phyloP scores from a whole-genome alignment of 805 yeast genomes.

The Wickerhamomyces chaumierensis region DNA sequence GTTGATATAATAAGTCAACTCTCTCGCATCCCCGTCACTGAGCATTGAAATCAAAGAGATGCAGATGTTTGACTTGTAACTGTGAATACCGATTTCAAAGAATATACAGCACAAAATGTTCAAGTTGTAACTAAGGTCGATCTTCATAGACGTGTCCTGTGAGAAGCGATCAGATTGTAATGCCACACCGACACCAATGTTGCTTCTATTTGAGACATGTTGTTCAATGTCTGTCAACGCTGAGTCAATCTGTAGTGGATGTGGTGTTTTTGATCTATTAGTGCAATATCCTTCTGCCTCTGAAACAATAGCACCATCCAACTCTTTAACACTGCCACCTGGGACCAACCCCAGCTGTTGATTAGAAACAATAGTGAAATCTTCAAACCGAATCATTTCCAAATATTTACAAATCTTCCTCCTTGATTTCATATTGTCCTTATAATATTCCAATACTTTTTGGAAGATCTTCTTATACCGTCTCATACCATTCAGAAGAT shows the following conservation, averaged over 20 bases:
- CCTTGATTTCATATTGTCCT: slow-evolving; percentile 2
- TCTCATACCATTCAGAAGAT: not conserved
- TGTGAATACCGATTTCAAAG: slow-evolving; percentile 10
- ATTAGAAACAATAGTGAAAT: not conserved
- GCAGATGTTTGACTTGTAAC: slow-evolving; percentile 9
- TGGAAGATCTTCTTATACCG: slow-evolving; percentile 4
- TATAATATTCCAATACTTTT: slow-evolving; percentile 1
- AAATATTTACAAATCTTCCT: slow-evolving; percentile 6
- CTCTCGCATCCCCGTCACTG: slow-evolving; percentile 7
- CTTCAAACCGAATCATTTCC: slow-evolving; percentile 1
- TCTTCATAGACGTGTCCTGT: no score
- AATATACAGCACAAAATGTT: slow-evolving; percentile 9
- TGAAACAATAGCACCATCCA: no score
- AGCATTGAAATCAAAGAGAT: slow-evolving; percentile 6
- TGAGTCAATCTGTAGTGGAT: no score
- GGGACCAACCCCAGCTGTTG: no score
- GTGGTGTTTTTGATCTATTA: no score
- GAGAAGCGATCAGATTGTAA: no score
- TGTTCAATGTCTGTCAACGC: no score
- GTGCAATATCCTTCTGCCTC: no score
- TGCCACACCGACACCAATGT: no score
- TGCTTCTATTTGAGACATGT: no score
- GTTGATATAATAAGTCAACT: slow-evolving; percentile 10
- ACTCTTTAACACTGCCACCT: no score
- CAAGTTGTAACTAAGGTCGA: slow-evolving; percentile 1